phyloP scores from a whole-genome alignment of 371 early-diverging fungal genomes.

The Mortierella sp. region DNA sequence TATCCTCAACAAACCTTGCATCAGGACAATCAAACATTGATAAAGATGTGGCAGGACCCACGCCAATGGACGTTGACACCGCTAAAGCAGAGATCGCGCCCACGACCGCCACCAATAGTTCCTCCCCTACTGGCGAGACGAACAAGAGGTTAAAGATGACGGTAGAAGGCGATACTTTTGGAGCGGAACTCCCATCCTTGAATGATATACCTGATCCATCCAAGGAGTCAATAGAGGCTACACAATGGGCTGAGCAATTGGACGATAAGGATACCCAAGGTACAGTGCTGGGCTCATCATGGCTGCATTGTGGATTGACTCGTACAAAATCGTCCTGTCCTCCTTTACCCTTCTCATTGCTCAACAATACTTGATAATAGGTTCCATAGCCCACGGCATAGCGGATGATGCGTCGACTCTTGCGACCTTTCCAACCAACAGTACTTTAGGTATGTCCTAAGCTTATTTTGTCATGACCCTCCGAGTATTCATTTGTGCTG shows the following conservation, averaged over 20 bases:
- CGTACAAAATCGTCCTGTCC: background rate
- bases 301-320: too few relatives aligned
- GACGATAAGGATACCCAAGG: conserved; percentile 7
- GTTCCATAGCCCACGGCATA: too few relatives aligned
- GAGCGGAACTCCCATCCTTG: conserved; percentile 27
- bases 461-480: too few relatives aligned
- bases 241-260: conserved; percentile 31
- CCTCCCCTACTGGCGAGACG: conserved; percentile 3
- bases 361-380: too few relatives aligned
- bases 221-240: conserved; percentile 22
- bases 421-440: too few relatives aligned
- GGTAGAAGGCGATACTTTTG: conserved; percentile 14
- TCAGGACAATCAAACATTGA: background rate
- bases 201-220: conserved; percentile 34
- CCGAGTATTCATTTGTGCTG: too few relatives aligned
- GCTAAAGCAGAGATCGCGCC: background rate
- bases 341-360: too few relatives aligned
- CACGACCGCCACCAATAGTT: background rate
- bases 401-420: too few relatives aligned
- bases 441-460: too few relatives aligned
- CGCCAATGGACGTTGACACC: conserved; percentile 20
- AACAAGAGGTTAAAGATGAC: conserved; percentile 44
- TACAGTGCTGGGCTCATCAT: conserved; percentile 9
- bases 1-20: conserved; percentile 1
- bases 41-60: background rate